Evolutionary conservation across 1,139 yeast genomes (phyloP).

Genomic region (Yamadazyma diddensiae): DNA sequence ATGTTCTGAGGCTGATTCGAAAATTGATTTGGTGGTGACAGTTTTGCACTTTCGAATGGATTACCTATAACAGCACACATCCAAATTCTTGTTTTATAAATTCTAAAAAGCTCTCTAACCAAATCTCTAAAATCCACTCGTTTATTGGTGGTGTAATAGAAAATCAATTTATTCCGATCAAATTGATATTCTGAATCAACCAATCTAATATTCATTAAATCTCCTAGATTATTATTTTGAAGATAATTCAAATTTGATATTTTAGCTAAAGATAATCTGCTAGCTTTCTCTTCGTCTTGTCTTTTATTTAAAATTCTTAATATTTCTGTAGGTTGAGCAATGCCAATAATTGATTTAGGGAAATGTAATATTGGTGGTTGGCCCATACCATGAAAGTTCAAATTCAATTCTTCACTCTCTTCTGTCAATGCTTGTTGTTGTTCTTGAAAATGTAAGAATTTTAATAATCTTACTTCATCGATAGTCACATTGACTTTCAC

Average conservation of each 20-base stretch:
- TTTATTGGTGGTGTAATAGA: slow-evolving; percentile 71
- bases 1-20: slow-evolving; percentile 2
- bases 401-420: slow-evolving; percentile 9
- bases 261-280: slow-evolving; percentile 58
- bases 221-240: slow-evolving; percentile 8
- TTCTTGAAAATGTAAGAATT: slow-evolving; percentile 53
- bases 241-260: slow-evolving; percentile 38
- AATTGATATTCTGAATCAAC: slow-evolving; percentile 92
- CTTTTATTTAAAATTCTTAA: slow-evolving; percentile 56
- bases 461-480: slow-evolving; percentile 59
- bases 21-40: background rate
- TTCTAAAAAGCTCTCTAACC: slow-evolving; percentile 86
- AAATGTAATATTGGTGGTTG: slow-evolving; percentile 40
- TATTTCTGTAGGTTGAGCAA: slow-evolving; percentile 63
- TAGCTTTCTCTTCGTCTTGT: slow-evolving; percentile 73
- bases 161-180: slow-evolving; percentile 90
- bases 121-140: slow-evolving; percentile 91
- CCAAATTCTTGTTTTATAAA: slow-evolving; percentile 96
- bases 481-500: slow-evolving; percentile 62
- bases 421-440: slow-evolving; percentile 51
- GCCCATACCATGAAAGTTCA: slow-evolving; percentile 2
- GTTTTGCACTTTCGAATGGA: slow-evolving; percentile 17
- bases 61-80: slow-evolving; percentile 74
- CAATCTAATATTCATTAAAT: slow-evolving; percentile 32
- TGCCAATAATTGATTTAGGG: slow-evolving; percentile 75